Evolutionary conservation across 345 rosid genomes (phyloP).

Genomic region (Turnera subulata): DNA sequence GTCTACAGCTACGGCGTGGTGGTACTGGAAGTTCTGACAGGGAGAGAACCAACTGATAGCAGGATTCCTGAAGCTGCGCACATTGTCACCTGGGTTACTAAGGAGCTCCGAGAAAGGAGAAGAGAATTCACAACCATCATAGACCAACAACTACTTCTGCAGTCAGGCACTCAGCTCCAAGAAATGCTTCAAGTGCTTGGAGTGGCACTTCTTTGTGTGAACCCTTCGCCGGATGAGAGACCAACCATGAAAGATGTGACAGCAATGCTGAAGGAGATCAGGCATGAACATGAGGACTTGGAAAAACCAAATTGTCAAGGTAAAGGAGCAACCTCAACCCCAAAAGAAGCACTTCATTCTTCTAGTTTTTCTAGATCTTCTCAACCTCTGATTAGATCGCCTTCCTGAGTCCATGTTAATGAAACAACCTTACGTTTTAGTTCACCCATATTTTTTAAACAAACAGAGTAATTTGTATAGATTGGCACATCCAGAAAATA

Average conservation of each 20-base stretch:
- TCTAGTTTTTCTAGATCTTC: constrained; percentile 66
- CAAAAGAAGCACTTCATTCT: constrained; percentile 41
- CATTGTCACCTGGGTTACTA: constrained; percentile 59
- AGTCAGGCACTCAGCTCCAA: constrained; percentile 54
- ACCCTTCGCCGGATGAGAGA: constrained; percentile 51
- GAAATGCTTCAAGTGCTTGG: constrained; percentile 72
- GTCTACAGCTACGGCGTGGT: constrained; percentile 75
- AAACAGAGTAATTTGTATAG: constrained; percentile 26
- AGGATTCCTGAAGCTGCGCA: constrained; percentile 52
- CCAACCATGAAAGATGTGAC: constrained; percentile 69
- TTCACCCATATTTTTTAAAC: constrained; percentile 18
- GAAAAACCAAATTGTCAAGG: constrained; percentile 37
- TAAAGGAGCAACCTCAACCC: constrained; percentile 23
- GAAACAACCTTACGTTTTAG: constrained; percentile 11
- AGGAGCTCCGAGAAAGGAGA: constrained; percentile 39
- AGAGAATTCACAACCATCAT: constrained; percentile 46
- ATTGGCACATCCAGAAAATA: too few species aligned
- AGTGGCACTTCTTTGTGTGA: constrained; percentile 60
- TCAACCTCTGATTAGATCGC: constrained; percentile 53
- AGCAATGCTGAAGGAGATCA: constrained; percentile 59
- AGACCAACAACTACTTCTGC: constrained; percentile 43
- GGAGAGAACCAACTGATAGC: constrained; percentile 46
- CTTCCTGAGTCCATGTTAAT: constrained; percentile 21
- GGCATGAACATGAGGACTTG: constrained; percentile 44
- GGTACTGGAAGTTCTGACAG: constrained; percentile 56